Evolutionary conservation across 768 basidiomycete species (phyloP), one percentile per base, ranked within the genome.

Genomic region (Agaricus bisporus): DNA sequence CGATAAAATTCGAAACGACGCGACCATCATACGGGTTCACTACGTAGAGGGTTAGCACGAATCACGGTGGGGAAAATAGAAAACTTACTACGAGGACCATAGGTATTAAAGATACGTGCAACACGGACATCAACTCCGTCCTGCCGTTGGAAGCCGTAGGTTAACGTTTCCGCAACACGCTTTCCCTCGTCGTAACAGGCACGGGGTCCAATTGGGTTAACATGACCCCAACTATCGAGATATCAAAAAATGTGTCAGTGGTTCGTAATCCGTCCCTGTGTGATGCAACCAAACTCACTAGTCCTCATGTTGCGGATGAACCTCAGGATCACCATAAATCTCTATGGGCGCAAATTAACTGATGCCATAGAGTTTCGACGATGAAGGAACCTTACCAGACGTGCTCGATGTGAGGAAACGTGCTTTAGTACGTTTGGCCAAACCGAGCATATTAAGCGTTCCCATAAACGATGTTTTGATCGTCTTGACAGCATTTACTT

Each of bases 181-280:
- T 99, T 99, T 46, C 97, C 97, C 72, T 99, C 97, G 65, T 99
- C 97, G 66, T 99, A 99, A 71, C 97, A 99, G n/a, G 95, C 95
- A 57, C 97, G 90, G 56, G 91, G 91, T 20, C 97, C 97, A 61
- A 95, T 97, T 41, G 94, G 94, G 76, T 99, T 99, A 65, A 99
- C 97, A 70, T 98, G 86, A 44, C 94, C 95, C 94, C 94, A 97
- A 70, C 91, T 93, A 53, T 50, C 1, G 32, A 7, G 32, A 32
- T 43, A 54, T 44, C 25, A 43, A 48, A 59, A 58, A 56, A 60
- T 54, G 64, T 7, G 58, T 60, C 35, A 58, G 44, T 17, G 46
- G 51, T 47, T 46, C 35, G 4, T 43, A 25, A 56, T 41, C 45
- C 18, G 46, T 35, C 42, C 32, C 11, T 32, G 39, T 5, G 51